These are phyloP conservation scores for Arthonia radiata DNA, from an alignment of 495 filamentous ascomycete genomes.

Conservation along the genomic window DNA sequence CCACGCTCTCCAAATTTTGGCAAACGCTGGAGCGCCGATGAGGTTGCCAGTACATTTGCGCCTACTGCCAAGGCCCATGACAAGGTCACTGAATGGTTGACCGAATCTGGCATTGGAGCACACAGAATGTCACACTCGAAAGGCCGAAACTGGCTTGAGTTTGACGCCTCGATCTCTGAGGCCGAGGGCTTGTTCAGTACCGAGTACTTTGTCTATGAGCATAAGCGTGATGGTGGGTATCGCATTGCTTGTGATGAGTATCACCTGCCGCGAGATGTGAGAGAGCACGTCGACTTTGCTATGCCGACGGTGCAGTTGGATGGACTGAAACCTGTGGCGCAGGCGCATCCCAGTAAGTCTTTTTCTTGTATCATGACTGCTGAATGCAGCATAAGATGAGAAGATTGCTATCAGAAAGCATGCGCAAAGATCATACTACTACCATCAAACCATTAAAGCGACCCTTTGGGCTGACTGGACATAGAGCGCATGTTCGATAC, in stretches of 20 bases:
- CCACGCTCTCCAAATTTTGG: slow-evolving; percentile 7
- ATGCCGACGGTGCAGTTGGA: slow-evolving; percentile 14
- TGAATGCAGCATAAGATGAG: too few species aligned
- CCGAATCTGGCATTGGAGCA: slow-evolving; percentile 21
- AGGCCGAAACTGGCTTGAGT: slow-evolving; percentile 22
- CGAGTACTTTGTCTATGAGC: slow-evolving; percentile 32
- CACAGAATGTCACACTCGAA: slow-evolving; percentile 22
- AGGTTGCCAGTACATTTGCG: slow-evolving; percentile 6
- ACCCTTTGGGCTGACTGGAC: too few species aligned
- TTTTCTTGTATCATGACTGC: too few species aligned
- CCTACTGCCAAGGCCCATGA: slow-evolving; percentile 4
- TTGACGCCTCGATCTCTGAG: slow-evolving; percentile 26
- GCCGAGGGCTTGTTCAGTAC: slow-evolving; percentile 31
- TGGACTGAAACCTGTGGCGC: too few species aligned
- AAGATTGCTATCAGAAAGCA: too few species aligned
- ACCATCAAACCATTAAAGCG: too few species aligned
- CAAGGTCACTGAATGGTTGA: slow-evolving; percentile 19
- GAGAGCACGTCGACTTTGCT: slow-evolving; percentile 13
- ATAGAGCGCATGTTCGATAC: too few species aligned
- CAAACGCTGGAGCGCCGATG: slow-evolving; percentile 5
- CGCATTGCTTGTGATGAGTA: slow-evolving; percentile 23
- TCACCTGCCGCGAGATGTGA: slow-evolving; percentile 9
- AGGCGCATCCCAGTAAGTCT: too few species aligned
- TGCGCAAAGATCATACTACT: too few species aligned
- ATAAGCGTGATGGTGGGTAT: slow-evolving; percentile 15